Evolutionary conservation across 1,139 yeast species (phyloP), one percentile per base, ranked within the genome.

Genomic region (Suhomyces chickasaworum): DNA sequence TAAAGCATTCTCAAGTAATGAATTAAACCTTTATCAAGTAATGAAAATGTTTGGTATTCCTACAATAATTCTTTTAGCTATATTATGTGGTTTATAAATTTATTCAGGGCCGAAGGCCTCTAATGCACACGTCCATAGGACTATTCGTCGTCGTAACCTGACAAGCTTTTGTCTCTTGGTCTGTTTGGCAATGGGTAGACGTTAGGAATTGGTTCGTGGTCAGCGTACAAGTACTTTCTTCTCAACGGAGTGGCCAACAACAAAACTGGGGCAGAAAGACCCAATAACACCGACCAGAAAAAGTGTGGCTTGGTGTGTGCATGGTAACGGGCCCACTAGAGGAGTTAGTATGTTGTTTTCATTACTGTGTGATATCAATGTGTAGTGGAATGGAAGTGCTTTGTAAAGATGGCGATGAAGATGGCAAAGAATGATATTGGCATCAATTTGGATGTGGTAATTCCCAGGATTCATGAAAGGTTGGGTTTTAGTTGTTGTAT

Each of bases 241-340:
- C 96, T 83, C 47, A 86, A 61, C 41, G 93, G 93, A 43, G 91
- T 77, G 44, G 78, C 77, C 41, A 76, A 71, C 55, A 85, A 66
- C 49, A 86, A 74, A 15, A 81, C 67, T 13, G 95, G 95, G 8
- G 88, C 90, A 39, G 84, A 64, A 41, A 81, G 65, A 9, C 91
- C 95, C 57, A 87, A 73, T 34, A 76, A 74, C 22, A 83, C 77
- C n/a, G 93, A 76, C 63, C 77, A 83, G 66, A 86, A 85, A 56
- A 86, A 75, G 65, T 86, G 90, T 44, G 96, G 95, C 63, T 83
- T 82, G 55, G 82, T 82, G 69, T 86, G 89, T 35, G 93, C 87
- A 57, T 84, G 86, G 68, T 82, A 86, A 65, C 91, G 86, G 52
- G 83, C 68, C 86, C 89, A 87, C 89, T 85, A 45, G 20, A 53